These are phyloP conservation scores for Kalaharituber pfeilii DNA, from an alignment of 2,329 filamentous ascomycete genomes.

Conservation along the genomic window DNA sequence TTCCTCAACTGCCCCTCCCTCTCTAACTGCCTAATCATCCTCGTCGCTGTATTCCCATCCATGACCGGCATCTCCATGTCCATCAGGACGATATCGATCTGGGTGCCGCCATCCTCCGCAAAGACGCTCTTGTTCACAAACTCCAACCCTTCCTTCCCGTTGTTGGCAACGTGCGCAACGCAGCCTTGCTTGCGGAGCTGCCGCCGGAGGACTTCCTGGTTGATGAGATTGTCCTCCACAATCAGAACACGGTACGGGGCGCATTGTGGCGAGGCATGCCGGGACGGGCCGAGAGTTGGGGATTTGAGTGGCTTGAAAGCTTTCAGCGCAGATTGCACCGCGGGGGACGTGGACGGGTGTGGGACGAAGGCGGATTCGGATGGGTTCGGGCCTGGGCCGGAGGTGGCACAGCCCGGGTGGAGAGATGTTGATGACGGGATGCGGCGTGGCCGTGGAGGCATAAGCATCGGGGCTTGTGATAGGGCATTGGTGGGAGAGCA, in stretches of 20 bases:
- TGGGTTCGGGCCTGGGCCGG: too few relatives aligned
- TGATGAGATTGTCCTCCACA: slow-evolving; percentile 51
- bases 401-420: too few relatives aligned
- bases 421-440: too few relatives aligned
- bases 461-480: too few relatives aligned
- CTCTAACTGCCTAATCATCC: slow-evolving; percentile 51
- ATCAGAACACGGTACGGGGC: slow-evolving; percentile 34
- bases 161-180: slow-evolving; percentile 45
- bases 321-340: neutral
- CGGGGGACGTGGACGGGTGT: neutral
- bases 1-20: slow-evolving; percentile 38
- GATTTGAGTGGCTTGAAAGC: neutral
- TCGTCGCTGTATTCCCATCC: slow-evolving; percentile 60
- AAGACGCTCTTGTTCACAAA: slow-evolving; percentile 39
- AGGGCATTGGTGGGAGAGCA: too few relatives aligned
- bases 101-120: slow-evolving; percentile 27
- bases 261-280: neutral
- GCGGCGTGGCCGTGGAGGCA: too few relatives aligned
- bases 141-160: slow-evolving; percentile 45
- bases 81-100: slow-evolving; percentile 54
- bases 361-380: too few relatives aligned
- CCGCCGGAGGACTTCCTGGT: slow-evolving; percentile 45
- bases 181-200: slow-evolving; percentile 45
- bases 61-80: slow-evolving; percentile 72
- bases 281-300: neutral